These are phyloP conservation scores for Fusarium luffae DNA, from an alignment of 2,329 filamentous ascomycete species.

Conservation along the genomic window DNA sequence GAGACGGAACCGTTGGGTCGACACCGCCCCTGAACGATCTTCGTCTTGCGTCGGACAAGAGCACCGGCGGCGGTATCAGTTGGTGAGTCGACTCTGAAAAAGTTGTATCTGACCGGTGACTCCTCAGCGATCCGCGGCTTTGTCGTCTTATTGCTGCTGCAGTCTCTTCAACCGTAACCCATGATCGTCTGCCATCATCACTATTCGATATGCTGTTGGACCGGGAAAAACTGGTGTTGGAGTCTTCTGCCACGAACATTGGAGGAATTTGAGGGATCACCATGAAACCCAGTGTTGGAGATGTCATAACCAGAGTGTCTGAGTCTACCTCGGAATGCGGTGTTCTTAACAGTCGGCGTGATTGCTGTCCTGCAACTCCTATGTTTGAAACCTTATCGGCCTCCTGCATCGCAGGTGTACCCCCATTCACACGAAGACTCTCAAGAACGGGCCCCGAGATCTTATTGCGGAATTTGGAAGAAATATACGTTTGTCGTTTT, in stretches of 20 bases:
- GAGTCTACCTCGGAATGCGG: conserved; percentile 44
- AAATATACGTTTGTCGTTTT: conserved; percentile 44
- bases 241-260: conserved; percentile 42
- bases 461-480: conserved; percentile 48
- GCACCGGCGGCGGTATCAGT: conserved; percentile 47
- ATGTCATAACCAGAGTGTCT: conserved; percentile 39
- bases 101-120: conserved; percentile 44
- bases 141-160: conserved; percentile 37
- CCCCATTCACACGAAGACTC: conserved; percentile 46
- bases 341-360: conserved; percentile 28
- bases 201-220: conserved; percentile 37
- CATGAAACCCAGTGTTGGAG: conserved; percentile 44
- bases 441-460: conserved; percentile 49
- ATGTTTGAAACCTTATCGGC: conserved; percentile 27
- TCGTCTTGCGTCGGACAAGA: conserved; percentile 42
- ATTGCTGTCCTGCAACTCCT: conserved; percentile 11
- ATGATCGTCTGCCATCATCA: conserved; percentile 48
- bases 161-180: conserved; percentile 51
- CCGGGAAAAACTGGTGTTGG: conserved; percentile 33
- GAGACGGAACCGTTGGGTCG: conserved; percentile 46
- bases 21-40: conserved; percentile 46
- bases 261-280: conserved; percentile 42
- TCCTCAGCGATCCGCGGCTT: conserved; percentile 44
- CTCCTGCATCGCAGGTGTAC: conserved; percentile 41
- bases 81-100: conserved; percentile 49